A percentile compares a stretch with the other conserved stretches of the same genome.
These are phyloP conservation scores for Vitellaria paradoxa DNA, from an alignment of 179 eudicot genomes.

Conservation along the genomic window DNA sequence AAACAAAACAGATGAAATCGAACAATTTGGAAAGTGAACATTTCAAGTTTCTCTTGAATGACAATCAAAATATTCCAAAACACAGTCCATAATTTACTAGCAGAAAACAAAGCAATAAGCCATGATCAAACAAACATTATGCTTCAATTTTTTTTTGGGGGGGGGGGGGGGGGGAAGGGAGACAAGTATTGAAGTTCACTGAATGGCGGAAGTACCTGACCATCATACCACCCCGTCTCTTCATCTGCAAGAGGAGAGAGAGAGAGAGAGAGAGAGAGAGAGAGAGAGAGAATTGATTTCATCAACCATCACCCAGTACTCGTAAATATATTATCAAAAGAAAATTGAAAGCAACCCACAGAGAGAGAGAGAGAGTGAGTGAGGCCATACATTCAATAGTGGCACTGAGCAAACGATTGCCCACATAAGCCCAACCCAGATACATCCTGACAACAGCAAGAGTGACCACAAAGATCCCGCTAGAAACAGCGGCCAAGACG, in stretches of 20 bases:
- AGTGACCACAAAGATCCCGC: slow-evolving; percentile 64
- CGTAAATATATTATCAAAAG: neutral
- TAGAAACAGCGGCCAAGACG: slow-evolving; percentile 48
- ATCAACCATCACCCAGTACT: slow-evolving; percentile 6
- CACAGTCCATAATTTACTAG: neutral
- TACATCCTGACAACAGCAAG: slow-evolving; percentile 88
- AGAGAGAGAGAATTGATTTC: neutral
- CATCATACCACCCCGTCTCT: slow-evolving; percentile 99
- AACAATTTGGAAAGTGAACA: neutral
- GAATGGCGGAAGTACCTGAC: slow-evolving; percentile 59
- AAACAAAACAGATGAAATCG: neutral
- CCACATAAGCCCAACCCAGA: slow-evolving; percentile 99
- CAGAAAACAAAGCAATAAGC: neutral
- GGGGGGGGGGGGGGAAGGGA: too few species aligned
- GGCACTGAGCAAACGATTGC: slow-evolving; percentile 90
- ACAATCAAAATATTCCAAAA: neutral
- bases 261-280: neutral
- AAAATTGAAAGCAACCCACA: neutral
- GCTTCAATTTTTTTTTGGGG: too few species aligned
- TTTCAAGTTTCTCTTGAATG: neutral
- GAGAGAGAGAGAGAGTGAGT: neutral
- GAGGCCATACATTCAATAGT: slow-evolving; percentile 76
- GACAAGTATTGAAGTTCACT: neutral
- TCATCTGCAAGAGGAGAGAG: slow-evolving; percentile 78
- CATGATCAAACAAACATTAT: neutral